Conservation (phyloP, 2,329 filamentous ascomycete genomes). For the Fonsecaea pedrosoi region DNA sequence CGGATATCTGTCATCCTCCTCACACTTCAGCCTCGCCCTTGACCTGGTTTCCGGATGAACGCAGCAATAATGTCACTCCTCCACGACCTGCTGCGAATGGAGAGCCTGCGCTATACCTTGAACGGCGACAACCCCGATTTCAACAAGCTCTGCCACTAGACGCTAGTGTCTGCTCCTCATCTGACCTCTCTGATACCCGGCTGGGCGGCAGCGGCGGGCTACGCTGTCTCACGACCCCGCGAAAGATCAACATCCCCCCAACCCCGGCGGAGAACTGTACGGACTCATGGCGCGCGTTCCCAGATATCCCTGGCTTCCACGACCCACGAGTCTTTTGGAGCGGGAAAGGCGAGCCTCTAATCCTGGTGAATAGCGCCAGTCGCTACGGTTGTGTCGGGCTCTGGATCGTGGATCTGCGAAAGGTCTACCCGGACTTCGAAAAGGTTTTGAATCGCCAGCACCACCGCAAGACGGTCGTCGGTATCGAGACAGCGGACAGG, state of each 20-base stretch:
- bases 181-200: slow-evolving; percentile 41
- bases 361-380: slow-evolving; percentile 47
- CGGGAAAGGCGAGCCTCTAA: slow-evolving; percentile 48
- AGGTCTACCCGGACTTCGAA: slow-evolving; percentile 29
- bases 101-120: slow-evolving; percentile 2
- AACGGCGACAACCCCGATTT: slow-evolving; percentile 1
- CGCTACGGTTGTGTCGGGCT: slow-evolving; percentile 46
- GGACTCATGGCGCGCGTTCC: slow-evolving; percentile 43
- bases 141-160: slow-evolving; percentile 25
- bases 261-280: slow-evolving; percentile 48
- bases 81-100: background rate
- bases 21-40: slow-evolving; percentile 8
- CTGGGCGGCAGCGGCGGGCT: slow-evolving; percentile 46
- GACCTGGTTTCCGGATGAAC: background rate
- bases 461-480: background rate
- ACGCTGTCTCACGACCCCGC: slow-evolving; percentile 44
- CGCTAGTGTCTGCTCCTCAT: slow-evolving; percentile 43
- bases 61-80: background rate
- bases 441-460: slow-evolving; percentile 8
- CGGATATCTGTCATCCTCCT: slow-evolving; percentile 46
- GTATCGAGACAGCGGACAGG: background rate
- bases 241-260: slow-evolving; percentile 47
- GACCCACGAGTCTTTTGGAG: slow-evolving; percentile 52
- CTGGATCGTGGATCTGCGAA: slow-evolving; percentile 45
- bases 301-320: slow-evolving; percentile 51